These are phyloP conservation scores for Tetrahymena borealis DNA, from an alignment of 73 alveolate species.

Conservation along the genomic window DNA sequence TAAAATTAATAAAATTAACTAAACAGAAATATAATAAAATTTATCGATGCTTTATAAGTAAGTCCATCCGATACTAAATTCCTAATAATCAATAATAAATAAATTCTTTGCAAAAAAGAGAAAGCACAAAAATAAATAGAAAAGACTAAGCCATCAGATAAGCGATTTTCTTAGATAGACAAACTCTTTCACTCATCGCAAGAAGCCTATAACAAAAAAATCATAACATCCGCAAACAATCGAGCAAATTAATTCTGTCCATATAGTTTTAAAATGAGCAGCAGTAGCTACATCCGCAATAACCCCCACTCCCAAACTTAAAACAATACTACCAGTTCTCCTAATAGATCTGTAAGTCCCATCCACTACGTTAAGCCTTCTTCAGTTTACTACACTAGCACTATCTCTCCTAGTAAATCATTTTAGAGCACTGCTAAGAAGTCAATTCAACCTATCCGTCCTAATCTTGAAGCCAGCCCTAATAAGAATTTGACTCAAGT, in stretches of 20 bases:
- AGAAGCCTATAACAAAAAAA: neutral
- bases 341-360: neutral
- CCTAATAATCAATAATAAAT: neutral
- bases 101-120: neutral
- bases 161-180: neutral
- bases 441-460: neutral
- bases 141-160: neutral
- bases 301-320: neutral
- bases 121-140: neutral
- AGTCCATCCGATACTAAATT: neutral
- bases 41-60: neutral
- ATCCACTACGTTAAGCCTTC: neutral
- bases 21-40: neutral
- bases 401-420: neutral
- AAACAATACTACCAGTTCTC: neutral
- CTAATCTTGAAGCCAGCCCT: neutral
- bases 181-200: neutral
- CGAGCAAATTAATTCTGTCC: neutral
- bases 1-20: neutral
- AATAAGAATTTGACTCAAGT: neutral
- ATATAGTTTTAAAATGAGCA: neutral
- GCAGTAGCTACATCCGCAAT: neutral
- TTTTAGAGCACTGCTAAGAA: neutral
- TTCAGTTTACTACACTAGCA: neutral
- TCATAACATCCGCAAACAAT: neutral